Evolutionary conservation across 352 stramenopile genomes (phyloP), one percentile per base, ranked within the genome.

Genomic region (Phytophthora palmivora): DNA sequence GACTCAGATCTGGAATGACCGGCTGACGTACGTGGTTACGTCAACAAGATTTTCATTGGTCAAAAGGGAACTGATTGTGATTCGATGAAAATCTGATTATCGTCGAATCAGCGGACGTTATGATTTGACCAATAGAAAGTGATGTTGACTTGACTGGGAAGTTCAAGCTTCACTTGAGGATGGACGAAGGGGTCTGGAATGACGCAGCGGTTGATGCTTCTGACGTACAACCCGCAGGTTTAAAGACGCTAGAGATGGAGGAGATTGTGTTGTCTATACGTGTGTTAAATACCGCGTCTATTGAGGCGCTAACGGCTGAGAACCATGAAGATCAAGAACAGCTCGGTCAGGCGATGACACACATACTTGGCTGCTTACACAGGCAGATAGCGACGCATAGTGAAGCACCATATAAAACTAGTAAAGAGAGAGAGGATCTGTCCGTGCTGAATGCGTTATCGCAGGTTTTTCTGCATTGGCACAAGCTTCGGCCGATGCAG

Each of bases 381-480:
- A 8, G 22, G 1, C 28, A 62, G 28, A 56, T 70, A 32, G 16
- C 39, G 11, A 60, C 42, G 14, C 41, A n/a, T 16, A 43, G 14
- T 2, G 39, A 52, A 6, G 19, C 9, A 4, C 51, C 18, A 2
- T n/a, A 22, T 36, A 14, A 8, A 18, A 9, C n/a, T n/a, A 22
- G 42, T 8, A 39, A 72, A 18, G 43, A 67, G 10, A 41, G 34
- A n/a, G 21, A 2, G 15, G 12, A 49, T 15, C 21, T 45, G 16
- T 21, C 16, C 1, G 19, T 18, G 14, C 7, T 60, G n/a, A 42
- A 46, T 14, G 45, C 57, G 26, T 34, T 70, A 1, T 14, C 34
- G 22, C 51, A 58, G 6, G 54, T 68, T 16, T 74, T 76, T 55
- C 37, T 28, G 11, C 43, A 54, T 26, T 79, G 67, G 67, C 49